These are phyloP conservation scores for Carallia pectinifolia DNA, from an alignment of 345 rosid species.

Conservation along the genomic window DNA sequence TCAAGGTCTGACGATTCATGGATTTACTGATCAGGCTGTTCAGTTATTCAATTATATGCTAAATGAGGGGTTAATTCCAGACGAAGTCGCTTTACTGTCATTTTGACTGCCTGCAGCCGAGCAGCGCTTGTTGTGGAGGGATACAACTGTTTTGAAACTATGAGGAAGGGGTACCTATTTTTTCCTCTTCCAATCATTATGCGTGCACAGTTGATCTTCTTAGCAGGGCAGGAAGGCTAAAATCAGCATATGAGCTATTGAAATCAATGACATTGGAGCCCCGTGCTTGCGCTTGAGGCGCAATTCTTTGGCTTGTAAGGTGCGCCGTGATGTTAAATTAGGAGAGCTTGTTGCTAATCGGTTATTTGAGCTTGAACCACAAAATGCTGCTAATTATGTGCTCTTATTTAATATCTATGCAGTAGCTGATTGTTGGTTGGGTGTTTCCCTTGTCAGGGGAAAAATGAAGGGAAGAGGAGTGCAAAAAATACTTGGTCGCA, in stretches of 20 bases:
- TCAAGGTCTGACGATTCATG: conserved; percentile 62
- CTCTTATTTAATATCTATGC: conserved; percentile 68
- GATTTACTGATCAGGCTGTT: conserved; percentile 46
- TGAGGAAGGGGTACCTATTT: conserved; percentile 44
- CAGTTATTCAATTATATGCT: conserved; percentile 55
- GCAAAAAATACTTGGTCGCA: conserved; percentile 53
- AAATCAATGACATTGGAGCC: conserved; percentile 53
- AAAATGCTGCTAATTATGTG: conserved; percentile 57
- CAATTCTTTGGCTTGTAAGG: conserved; percentile 61
- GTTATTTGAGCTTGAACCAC: conserved; percentile 60
- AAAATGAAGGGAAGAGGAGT: conserved; percentile 61
- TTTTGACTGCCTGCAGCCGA: conserved; percentile 58
- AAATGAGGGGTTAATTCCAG: conserved; percentile 58
- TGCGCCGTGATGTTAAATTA: conserved; percentile 47
- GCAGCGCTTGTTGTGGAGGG: conserved; percentile 61
- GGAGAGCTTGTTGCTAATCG: conserved; percentile 49
- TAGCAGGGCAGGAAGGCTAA: conserved; percentile 51
- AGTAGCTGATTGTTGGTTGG: conserved; percentile 57
- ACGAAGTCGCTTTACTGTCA: conserved; percentile 67
- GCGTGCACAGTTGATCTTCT: conserved; percentile 70
- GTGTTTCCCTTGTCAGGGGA: conserved; percentile 51
- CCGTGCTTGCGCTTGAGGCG: conserved; percentile 63
- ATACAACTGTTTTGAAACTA: conserved; percentile 44
- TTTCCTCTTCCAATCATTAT: conserved; percentile 58
- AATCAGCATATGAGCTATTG: conserved; percentile 52